phyloP scores from a whole-genome alignment of 2,329 filamentous ascomycete genomes.

The Ophiostoma ulmi region DNA sequence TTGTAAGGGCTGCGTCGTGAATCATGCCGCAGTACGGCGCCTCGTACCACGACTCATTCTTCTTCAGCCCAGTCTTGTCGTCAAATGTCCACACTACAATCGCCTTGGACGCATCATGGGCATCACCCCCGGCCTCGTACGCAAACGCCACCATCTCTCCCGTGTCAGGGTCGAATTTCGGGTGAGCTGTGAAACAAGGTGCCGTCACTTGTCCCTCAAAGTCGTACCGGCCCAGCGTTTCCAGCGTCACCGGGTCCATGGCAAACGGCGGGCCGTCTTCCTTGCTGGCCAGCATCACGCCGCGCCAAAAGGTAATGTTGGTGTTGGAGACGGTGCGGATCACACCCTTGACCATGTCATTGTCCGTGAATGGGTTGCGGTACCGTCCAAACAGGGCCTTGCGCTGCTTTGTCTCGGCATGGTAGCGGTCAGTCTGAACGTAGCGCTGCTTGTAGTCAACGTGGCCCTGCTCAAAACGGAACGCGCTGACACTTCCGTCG shows the following conservation, averaged over 20 bases:
- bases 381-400: slow-evolving; percentile 49
- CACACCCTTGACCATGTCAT: slow-evolving; percentile 50
- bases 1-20: slow-evolving; percentile 45
- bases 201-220: slow-evolving; percentile 47
- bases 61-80: slow-evolving; percentile 39
- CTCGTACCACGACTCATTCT: slow-evolving; percentile 45
- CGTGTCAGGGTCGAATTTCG: slow-evolving; percentile 48
- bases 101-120: slow-evolving; percentile 40
- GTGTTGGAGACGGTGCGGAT: slow-evolving; percentile 56
- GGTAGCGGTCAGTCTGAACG: slow-evolving; percentile 39
- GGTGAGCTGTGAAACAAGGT: slow-evolving; percentile 49
- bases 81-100: slow-evolving; percentile 46
- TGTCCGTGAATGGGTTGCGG: slow-evolving; percentile 53
- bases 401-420: slow-evolving; percentile 32
- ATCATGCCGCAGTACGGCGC: slow-evolving; percentile 51
- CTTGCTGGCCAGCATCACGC: slow-evolving; percentile 50
- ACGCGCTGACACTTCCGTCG: slow-evolving; percentile 39
- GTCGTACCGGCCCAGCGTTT: slow-evolving; percentile 47
- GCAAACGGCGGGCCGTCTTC: slow-evolving; percentile 51
- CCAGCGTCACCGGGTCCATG: slow-evolving; percentile 46
- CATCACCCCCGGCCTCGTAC: slow-evolving; percentile 44
- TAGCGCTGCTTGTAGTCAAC: slow-evolving; percentile 43
- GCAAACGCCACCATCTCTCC: slow-evolving; percentile 50
- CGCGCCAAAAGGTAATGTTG: slow-evolving; percentile 55
- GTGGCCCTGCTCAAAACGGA: slow-evolving; percentile 38